Evolutionary conservation across 2,329 filamentous ascomycete species (phyloP).

Genomic region (Ophiostoma ips): DNA sequence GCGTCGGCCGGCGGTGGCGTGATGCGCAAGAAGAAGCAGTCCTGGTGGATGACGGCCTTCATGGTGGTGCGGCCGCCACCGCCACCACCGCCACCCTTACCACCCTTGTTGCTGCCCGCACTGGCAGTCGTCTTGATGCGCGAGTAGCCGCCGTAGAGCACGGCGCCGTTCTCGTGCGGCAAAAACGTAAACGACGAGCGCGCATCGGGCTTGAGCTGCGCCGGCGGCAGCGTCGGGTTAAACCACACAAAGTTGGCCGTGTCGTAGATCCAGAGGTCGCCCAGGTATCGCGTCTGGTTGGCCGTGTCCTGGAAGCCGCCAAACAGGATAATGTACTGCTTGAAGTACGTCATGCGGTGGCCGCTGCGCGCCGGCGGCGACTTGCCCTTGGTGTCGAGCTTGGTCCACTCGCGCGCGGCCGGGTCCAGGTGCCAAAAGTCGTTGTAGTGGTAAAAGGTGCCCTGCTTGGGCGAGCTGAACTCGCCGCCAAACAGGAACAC

Average conservation of each 20-base stretch:
- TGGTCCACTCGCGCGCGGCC: slow-evolving; percentile 73
- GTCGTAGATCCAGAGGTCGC: slow-evolving; percentile 93
- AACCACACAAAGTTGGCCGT: slow-evolving; percentile 78
- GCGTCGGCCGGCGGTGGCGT: slow-evolving; percentile 56
- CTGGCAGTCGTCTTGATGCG: slow-evolving; percentile 63
- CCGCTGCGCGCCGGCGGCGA: slow-evolving; percentile 75
- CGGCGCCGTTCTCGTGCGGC: slow-evolving; percentile 79
- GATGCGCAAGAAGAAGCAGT: slow-evolving; percentile 85
- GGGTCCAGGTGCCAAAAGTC: slow-evolving; percentile 95
- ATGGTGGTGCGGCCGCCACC: slow-evolving; percentile 52
- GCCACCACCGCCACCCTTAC: slow-evolving; percentile 28
- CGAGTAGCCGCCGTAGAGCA: slow-evolving; percentile 88
- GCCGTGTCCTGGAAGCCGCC: slow-evolving; percentile 96
- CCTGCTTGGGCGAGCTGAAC: slow-evolving; percentile 92
- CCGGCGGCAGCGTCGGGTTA: slow-evolving; percentile 58
- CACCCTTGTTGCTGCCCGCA: too few species aligned
- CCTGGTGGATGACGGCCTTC: slow-evolving; percentile 82
- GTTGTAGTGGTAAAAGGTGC: slow-evolving; percentile 98
- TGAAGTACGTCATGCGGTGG: slow-evolving; percentile 92
- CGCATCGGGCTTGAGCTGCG: slow-evolving; percentile 76
- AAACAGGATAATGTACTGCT: slow-evolving; percentile 91
- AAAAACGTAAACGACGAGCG: slow-evolving; percentile 85
- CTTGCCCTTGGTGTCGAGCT: slow-evolving; percentile 66
- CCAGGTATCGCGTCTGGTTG: slow-evolving; percentile 84
- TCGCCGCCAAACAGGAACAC: slow-evolving; percentile 93